Conservation (phyloP, 139 green algal genomes). For the Trebouxia sp. region DNA sequence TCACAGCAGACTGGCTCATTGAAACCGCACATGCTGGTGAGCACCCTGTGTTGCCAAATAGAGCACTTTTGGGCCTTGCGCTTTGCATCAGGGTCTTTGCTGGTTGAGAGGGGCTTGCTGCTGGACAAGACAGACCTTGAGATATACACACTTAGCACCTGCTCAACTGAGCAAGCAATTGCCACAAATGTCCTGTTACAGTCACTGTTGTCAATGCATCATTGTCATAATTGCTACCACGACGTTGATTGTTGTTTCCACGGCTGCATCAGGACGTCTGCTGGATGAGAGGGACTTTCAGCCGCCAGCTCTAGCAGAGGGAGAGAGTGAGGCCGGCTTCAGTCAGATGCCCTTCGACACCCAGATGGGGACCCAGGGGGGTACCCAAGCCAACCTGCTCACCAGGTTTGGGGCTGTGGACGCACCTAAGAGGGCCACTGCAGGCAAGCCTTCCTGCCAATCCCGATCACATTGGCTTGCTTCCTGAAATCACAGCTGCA, state of each 20-base stretch:
- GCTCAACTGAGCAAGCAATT: too few relatives aligned
- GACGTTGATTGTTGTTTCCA: too few relatives aligned
- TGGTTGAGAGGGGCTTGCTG: too few relatives aligned
- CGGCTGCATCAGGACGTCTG: background rate
- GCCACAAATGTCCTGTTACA: too few relatives aligned
- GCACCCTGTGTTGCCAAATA: too few relatives aligned
- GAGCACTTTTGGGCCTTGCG: too few relatives aligned
- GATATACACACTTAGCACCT: too few relatives aligned
- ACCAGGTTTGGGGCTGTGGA: conserved; percentile 18
- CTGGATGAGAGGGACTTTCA: conserved; percentile 19
- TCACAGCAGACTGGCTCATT: conserved; percentile 56
- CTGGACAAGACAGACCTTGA: too few relatives aligned
- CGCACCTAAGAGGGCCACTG: background rate
- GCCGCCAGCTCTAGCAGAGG: conserved; percentile 6
- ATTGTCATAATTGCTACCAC: too few relatives aligned
- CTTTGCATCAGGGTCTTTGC: too few relatives aligned
- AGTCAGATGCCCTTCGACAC: conserved; percentile 18
- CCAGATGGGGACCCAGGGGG: background rate
- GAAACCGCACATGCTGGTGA: conserved; percentile 31
- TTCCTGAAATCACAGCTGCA: too few relatives aligned
- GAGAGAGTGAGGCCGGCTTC: conserved; percentile 12
- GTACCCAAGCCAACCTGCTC: conserved; percentile 14
- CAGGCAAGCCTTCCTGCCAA: background rate
- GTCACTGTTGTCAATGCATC: too few relatives aligned
- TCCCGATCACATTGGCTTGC: background rate